A percentile compares a stretch with the other conserved stretches of the same genome.
Conservation (phyloP, 345 rosid species). For the Arabidopsis arenosa region DNA sequence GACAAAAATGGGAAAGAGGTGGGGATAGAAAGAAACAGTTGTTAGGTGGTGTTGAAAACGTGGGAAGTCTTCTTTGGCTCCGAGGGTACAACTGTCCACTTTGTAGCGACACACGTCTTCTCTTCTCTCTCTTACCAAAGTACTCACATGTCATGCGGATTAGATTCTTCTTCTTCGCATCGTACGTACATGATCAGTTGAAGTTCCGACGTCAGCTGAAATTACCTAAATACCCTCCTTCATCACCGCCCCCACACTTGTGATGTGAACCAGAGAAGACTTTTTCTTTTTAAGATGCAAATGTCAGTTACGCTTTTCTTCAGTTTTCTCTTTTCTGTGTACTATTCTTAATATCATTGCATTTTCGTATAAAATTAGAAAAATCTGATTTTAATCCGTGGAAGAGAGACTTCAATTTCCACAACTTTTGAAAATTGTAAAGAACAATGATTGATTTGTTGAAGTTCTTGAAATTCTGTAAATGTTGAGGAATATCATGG, state of each 20-base stretch:
- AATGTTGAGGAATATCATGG: not conserved
- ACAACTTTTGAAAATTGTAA: not conserved
- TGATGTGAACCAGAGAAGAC: not conserved
- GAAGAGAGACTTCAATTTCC: not conserved
- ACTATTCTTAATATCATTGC: not conserved
- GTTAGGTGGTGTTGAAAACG: slow-evolving; percentile 46
- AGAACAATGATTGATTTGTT: slow-evolving; percentile 3
- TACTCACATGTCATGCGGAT: slow-evolving; percentile 13
- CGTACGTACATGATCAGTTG: slow-evolving; percentile 9
- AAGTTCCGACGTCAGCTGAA: slow-evolving; percentile 34
- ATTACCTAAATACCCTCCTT: slow-evolving; percentile 12
- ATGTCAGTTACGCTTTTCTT: not conserved
- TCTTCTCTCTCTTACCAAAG: not conserved
- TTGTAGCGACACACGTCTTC: slow-evolving; percentile 35
- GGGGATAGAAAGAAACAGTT: slow-evolving; percentile 38
- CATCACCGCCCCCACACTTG: not conserved
- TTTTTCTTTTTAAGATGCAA: not conserved
- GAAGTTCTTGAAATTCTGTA: not conserved
- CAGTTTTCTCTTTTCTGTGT: not conserved
- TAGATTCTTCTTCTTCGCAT: slow-evolving; percentile 28
- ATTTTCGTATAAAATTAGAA: not conserved
- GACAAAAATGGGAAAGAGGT: slow-evolving; percentile 38
- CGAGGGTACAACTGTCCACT: slow-evolving; percentile 37
- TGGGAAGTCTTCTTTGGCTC: slow-evolving; percentile 33
- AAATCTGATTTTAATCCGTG: not conserved